phyloP scores from a whole-genome alignment of 768 basidiomycete species.

The Pisolithus albus region DNA sequence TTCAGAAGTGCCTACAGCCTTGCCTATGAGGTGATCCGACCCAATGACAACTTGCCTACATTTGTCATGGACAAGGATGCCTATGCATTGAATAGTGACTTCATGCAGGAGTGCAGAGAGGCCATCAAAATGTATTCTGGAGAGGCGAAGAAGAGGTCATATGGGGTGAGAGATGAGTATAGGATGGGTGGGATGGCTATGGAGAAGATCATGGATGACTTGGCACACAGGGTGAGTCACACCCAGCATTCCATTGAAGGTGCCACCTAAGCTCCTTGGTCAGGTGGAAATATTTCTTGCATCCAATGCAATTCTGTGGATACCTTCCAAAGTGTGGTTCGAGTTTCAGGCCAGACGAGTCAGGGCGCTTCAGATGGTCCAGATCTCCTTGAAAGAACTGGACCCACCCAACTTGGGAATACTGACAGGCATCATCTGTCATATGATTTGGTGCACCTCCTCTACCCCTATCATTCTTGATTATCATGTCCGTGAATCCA shows the following conservation, averaged over 20 bases:
- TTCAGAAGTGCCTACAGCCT: conserved; percentile 5
- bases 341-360: too few species aligned
- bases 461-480: conserved; percentile 7
- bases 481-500: conserved; percentile 3
- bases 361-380: too few species aligned
- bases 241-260: too few species aligned
- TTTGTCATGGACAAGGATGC: conserved; percentile 4
- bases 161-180: too few species aligned
- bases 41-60: conserved; percentile 4
- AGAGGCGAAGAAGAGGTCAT: too few species aligned
- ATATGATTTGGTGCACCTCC: conserved; percentile 1
- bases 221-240: neutral
- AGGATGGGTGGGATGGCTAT: too few species aligned
- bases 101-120: neutral
- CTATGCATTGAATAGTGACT: neutral
- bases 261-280: too few species aligned
- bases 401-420: conserved; percentile 6
- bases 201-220: too few species aligned
- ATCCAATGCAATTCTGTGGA: too few species aligned
- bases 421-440: conserved; percentile 3
- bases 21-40: conserved; percentile 6
- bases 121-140: neutral
- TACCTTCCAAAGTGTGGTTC: too few species aligned
- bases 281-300: too few species aligned
- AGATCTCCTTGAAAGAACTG: neutral